Evolutionary conservation across 2,329 filamentous ascomycete species (phyloP).

Genomic region (Gaeumannomyces tritici): DNA sequence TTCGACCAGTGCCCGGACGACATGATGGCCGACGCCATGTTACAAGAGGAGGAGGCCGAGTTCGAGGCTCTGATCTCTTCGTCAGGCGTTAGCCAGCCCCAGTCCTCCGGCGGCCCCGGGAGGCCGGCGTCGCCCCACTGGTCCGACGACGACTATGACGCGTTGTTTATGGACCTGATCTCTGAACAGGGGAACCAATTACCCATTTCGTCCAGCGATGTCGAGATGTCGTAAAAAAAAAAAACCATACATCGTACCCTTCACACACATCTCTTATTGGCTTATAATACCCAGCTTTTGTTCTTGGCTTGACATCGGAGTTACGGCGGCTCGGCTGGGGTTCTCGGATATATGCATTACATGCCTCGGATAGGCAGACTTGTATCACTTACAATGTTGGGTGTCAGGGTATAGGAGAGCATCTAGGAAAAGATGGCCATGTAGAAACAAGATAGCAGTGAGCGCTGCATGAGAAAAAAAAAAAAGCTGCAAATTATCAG

Average conservation of each 20-base stretch:
- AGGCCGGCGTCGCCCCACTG: constrained; percentile 24
- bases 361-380: background rate
- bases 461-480: background rate
- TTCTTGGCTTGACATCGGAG: constrained; percentile 1
- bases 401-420: background rate
- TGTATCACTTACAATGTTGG: background rate
- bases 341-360: constrained; percentile 2
- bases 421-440: background rate
- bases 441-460: background rate
- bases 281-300: background rate
- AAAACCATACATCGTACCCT: background rate
- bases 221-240: constrained; percentile 30
- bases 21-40: constrained; percentile 43
- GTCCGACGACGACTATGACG: constrained; percentile 51
- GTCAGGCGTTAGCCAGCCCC: constrained; percentile 23
- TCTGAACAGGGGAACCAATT: constrained; percentile 28
- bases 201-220: constrained; percentile 24
- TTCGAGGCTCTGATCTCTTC: constrained; percentile 46
- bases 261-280: background rate
- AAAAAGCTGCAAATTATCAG: background rate
- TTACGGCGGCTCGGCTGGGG: background rate
- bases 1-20: constrained; percentile 26
- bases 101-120: constrained; percentile 11
- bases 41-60: constrained; percentile 43
- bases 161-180: constrained; percentile 56